Evolutionary conservation across 768 basidiomycete genomes (phyloP), one percentile per base, ranked within the genome.

Genomic region (Tricholoma matsutake): DNA sequence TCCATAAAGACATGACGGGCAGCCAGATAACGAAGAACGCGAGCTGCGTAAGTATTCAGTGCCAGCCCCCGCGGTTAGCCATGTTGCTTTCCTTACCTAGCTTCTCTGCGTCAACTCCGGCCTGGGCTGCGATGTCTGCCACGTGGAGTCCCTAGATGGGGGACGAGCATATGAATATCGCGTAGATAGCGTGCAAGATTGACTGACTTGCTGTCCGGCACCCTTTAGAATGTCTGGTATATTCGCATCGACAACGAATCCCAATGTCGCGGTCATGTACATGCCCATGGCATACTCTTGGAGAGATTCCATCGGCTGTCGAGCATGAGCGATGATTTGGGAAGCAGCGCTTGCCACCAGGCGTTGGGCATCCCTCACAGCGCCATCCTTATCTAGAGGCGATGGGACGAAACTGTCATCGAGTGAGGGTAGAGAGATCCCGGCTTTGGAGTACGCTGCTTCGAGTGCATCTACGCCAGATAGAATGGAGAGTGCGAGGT

Each of bases 211-310:
- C 2, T 67, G 65, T 8, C 76, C 75, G 16, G 71, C 73, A 31
- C 69, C 72, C 4, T 69, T 67, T 47, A 79, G 61, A 13, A 78
- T 74, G 55, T 78, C 75, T 11, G 69, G 67, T 13, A 77, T 68
- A 58, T 76, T 72, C 9, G 70, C 61, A 18, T 77, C 75, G 5
- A 67, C 63, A 13, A 65, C 64, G 14, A 69, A 61, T 3, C 68
- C 68, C 7, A 71, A 59, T 14, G 66, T 60, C 5, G 65, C 61
- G 6, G 64, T 61, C 35, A 37, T 58, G 31, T 68, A 69, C 51
- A 61, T 59, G 6, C 65, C 58, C n/a, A 64, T 55, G 10, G 54
- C 39, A 29, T 45, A 41, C 14, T 65, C 61, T 29, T 63, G 58
- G 6, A 68, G 25, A 6, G 60, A 61, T 34, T 71, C 67, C 14